Base-by-base conservation (phyloP, 106 monocot species). In the Allium sativum region DNA sequence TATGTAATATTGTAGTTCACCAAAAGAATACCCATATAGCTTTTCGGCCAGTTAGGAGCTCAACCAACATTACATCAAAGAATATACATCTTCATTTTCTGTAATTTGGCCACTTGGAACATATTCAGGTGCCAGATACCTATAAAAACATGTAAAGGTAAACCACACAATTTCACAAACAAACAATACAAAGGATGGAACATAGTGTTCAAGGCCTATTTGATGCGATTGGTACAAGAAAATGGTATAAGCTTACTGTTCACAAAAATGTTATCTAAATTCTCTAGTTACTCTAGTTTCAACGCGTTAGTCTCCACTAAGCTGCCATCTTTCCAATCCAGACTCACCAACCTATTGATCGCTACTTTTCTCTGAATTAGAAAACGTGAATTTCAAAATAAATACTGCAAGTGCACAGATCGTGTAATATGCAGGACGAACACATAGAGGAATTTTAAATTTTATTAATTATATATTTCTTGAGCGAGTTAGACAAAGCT, bases 301-400 rank as follows among this genome's bases (percentile, higher is more conserved):
- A 31, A 89, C 89, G 10, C 79, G 89, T 17, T 69, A 59, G 69
- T 93, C 77, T 12, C 93, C 93, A 72, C 89, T 78, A 53, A 89
- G 89, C 21, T 93, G 93, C 89, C 93, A 93, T 56, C 93, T 74
- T 42, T 89, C 93, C 80, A 93, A 72, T 31, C 93, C 93, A 74
- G 89, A 93, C 74, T 93, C 93, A 48, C 93, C 93, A 56, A 93
- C 93, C 93, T 93, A n/a, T n/a, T n/a, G n/a, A n/a, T n/a, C n/a
- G n/a, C n/a, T n/a, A n/a, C n/a, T n/a, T n/a, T n/a, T n/a, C n/a
- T n/a, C n/a, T n/a, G n/a, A n/a, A n/a, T n/a, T n/a, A n/a, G n/a
- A n/a, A n/a, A n/a, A n/a, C n/a, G n/a, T n/a, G n/a, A n/a, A n/a
- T n/a, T n/a, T n/a, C n/a, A n/a, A n/a, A n/a, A n/a, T n/a, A n/a